phyloP scores from a whole-genome alignment of 2,329 filamentous ascomycete genomes.

The Paecilomyces variotii region DNA sequence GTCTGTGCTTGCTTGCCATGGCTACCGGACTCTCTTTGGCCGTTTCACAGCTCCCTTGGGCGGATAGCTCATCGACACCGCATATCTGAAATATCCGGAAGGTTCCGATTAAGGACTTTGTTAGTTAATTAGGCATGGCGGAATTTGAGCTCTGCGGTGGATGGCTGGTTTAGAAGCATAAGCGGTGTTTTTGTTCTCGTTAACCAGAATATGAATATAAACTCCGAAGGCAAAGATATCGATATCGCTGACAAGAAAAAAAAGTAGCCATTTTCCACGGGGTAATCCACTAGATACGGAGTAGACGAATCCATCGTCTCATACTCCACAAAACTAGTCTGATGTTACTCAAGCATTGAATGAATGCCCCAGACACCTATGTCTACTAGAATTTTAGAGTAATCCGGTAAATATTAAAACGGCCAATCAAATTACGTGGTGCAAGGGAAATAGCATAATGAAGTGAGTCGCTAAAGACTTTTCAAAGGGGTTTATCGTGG shows the following conservation, averaged over 20 bases:
- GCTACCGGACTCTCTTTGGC: background rate
- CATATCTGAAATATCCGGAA: background rate
- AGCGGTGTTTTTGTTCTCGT: too few species aligned
- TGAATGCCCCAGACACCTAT: background rate
- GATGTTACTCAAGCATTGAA: background rate
- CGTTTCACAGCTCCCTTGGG: background rate
- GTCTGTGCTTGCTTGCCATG: background rate
- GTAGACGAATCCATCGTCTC: background rate
- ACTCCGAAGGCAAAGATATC: too few species aligned
- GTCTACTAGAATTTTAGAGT: background rate
- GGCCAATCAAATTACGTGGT: background rate
- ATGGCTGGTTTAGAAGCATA: background rate
- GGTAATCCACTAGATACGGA: background rate
- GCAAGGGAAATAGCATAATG: background rate
- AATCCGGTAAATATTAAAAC: background rate
- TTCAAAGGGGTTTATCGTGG: background rate
- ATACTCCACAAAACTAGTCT: background rate
- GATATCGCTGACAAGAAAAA: too few species aligned
- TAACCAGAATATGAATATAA: too few species aligned
- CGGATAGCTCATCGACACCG: background rate
- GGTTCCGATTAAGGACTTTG: background rate
- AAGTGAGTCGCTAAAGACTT: background rate
- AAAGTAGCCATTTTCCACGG: too few species aligned
- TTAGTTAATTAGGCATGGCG: background rate
- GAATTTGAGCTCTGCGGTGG: background rate